Percentiles rank a stretch among this genome's conserved stretches.
Evolutionary conservation across 495 filamentous ascomycete genomes (phyloP).

Genomic region (Aspergillus olivimuriae): DNA sequence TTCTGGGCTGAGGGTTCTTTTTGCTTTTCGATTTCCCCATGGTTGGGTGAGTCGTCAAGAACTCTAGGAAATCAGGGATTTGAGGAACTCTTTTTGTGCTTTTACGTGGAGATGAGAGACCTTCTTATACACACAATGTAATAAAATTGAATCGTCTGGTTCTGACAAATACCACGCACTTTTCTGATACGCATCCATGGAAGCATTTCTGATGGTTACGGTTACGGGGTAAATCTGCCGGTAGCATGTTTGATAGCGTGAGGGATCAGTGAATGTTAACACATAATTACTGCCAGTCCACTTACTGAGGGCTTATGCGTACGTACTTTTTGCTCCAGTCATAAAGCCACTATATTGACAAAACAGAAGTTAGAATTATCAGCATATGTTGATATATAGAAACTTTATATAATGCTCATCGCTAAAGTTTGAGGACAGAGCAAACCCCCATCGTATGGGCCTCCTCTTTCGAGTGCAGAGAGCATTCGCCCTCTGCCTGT

Average conservation of each 20-base stretch:
- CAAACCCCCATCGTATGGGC: no score
- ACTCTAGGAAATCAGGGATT: background rate
- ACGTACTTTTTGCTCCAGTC: background rate
- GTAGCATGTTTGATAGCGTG: background rate
- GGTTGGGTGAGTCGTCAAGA: background rate
- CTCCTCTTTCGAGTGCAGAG: no score
- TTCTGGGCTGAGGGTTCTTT: background rate
- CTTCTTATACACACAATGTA: background rate
- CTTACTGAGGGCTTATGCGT: background rate
- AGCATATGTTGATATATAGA: background rate
- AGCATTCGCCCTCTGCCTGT: no score
- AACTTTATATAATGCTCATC: background rate
- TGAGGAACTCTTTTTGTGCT: background rate
- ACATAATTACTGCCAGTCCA: background rate
- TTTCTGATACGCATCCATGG: background rate
- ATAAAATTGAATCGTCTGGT: background rate
- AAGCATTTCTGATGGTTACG: background rate
- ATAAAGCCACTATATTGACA: background rate
- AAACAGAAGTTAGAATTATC: background rate
- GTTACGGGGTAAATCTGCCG: no score
- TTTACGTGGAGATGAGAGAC: background rate
- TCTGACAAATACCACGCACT: background rate
- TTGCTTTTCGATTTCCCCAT: background rate
- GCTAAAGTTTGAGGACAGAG: background rate
- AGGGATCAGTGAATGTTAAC: background rate